Evolutionary conservation across 441 rosid genomes (phyloP).

Genomic region (Gossypium gossypioides): DNA sequence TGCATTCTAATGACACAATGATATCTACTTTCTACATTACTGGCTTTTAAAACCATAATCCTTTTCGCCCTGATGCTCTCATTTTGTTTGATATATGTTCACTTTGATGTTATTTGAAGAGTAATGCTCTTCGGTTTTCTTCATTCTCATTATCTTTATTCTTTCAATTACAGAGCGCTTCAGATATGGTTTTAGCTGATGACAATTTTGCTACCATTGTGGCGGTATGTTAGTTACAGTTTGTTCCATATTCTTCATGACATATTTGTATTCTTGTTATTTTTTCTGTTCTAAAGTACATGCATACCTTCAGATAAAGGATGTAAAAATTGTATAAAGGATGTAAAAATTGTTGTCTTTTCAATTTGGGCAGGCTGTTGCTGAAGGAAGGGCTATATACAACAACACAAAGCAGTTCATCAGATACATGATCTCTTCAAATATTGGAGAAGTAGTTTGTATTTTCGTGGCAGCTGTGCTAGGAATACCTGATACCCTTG

Average conservation of each 20-base stretch:
- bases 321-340: constrained; percentile 10
- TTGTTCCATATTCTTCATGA: constrained; percentile 9
- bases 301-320: background rate
- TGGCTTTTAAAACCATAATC: background rate
- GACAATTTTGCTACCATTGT: constrained; percentile 97
- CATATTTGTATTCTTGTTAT: constrained; percentile 9
- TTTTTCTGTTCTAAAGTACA: background rate
- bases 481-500: constrained; percentile 95
- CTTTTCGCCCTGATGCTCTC: background rate
- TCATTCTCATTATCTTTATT: constrained; percentile 8
- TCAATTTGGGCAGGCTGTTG: constrained; percentile 66
- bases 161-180: constrained; percentile 68
- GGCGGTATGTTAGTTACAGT: constrained; percentile 45
- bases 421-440: constrained; percentile 99
- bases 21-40: background rate
- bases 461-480: constrained; percentile 98
- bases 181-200: constrained; percentile 99
- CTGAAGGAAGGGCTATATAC: constrained; percentile 99
- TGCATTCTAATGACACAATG: background rate
- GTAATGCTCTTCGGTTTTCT: background rate
- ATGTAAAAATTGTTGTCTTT: constrained; percentile 12
- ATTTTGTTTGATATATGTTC: background rate
- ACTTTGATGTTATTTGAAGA: background rate
- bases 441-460: constrained; percentile 98
- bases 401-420: constrained; percentile 97